Conservation (phyloP, 202 grass and related monocot genomes). For the Bolboschoenoplectus hybrid region DNA sequence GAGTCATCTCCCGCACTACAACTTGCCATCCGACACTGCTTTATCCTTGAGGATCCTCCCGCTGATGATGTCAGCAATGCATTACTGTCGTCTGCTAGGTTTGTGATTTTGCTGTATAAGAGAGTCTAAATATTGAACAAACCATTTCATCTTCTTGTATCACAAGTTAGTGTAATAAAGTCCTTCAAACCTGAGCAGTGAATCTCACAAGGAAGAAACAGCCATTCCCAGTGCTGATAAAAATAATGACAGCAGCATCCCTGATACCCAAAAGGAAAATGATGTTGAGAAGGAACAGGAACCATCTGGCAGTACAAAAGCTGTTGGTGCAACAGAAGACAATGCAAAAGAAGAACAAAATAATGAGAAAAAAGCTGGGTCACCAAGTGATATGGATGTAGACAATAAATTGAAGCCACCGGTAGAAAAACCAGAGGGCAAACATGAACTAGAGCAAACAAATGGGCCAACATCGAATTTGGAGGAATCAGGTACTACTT, state of each 20-base stretch:
- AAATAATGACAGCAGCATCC: slow-evolving; percentile 46
- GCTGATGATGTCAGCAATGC: slow-evolving; percentile 50
- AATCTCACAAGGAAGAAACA: slow-evolving; percentile 48
- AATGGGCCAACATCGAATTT: slow-evolving; percentile 24
- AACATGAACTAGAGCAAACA: slow-evolving; percentile 49
- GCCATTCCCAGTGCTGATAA: slow-evolving; percentile 44
- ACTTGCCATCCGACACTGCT: slow-evolving; percentile 90
- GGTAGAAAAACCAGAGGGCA: neutral
- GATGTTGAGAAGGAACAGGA: slow-evolving; percentile 55
- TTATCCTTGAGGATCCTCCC: slow-evolving; percentile 88
- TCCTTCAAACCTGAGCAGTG: slow-evolving; percentile 45
- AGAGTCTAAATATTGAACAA: slow-evolving; percentile 25
- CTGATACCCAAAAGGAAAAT: slow-evolving; percentile 37
- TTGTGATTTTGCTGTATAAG: slow-evolving; percentile 41
- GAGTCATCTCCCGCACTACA: slow-evolving; percentile 81
- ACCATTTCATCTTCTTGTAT: slow-evolving; percentile 27
- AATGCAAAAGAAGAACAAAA: slow-evolving; percentile 50
- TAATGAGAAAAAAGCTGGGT: slow-evolving; percentile 45
- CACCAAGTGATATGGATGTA: slow-evolving; percentile 47
- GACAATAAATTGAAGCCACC: slow-evolving; percentile 41
- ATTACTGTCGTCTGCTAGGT: slow-evolving; percentile 53
- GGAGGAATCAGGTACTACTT: slow-evolving; percentile 29
- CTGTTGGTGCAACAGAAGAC: slow-evolving; percentile 34
- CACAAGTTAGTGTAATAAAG: slow-evolving; percentile 20
- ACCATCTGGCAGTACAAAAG: slow-evolving; percentile 32